Conservation (phyloP, 2,329 filamentous ascomycete genomes). For the Colletotrichum chrysophilum region DNA sequence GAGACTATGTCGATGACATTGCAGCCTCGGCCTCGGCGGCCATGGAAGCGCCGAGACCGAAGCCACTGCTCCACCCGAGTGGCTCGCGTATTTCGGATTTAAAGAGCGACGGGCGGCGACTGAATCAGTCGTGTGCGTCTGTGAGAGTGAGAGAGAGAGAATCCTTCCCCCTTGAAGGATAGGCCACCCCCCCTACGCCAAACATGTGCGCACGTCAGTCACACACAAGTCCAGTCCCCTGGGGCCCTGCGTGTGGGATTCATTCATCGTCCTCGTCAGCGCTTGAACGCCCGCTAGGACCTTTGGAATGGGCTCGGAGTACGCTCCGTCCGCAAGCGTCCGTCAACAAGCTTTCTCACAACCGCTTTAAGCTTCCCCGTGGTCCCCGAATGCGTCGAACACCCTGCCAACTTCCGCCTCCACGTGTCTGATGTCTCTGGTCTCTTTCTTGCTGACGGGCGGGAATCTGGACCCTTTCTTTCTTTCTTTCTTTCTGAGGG, state of each 20-base stretch:
- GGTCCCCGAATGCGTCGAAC: neutral
- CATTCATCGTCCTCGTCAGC: neutral
- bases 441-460: neutral
- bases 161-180: neutral
- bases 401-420: neutral
- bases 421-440: neutral
- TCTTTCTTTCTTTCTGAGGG: neutral
- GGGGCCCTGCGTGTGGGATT: neutral
- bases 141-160: neutral
- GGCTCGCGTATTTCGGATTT: neutral
- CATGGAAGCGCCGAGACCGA: neutral
- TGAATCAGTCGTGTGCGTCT: neutral
- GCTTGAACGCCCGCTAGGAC: neutral
- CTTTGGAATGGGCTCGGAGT: neutral
- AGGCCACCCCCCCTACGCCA: neutral
- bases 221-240: neutral
- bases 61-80: neutral
- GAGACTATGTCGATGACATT: neutral
- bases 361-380: neutral
- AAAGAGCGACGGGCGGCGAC: neutral
- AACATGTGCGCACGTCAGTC: neutral
- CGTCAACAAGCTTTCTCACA: neutral
- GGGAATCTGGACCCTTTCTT: neutral
- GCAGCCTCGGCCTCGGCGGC: neutral
- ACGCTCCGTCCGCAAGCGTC: neutral